phyloP scores from a whole-genome alignment of 257 asterid species.

The Solanum paucissectum region DNA sequence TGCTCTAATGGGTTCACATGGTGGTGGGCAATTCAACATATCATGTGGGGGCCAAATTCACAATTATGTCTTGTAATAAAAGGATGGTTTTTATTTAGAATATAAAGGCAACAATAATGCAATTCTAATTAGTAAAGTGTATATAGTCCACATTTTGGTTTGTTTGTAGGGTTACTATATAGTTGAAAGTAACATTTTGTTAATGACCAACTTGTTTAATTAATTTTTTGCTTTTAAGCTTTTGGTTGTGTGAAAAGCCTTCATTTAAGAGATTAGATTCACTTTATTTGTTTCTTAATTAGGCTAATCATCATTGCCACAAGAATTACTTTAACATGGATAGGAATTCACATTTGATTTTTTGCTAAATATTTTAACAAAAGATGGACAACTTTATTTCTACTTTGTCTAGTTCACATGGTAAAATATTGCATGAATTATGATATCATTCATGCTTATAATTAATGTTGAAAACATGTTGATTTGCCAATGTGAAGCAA shows the following conservation, averaged over 20 bases:
- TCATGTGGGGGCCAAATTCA: constrained; percentile 4
- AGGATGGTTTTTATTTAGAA: not conserved
- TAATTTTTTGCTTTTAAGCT: not conserved
- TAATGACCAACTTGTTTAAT: not conserved
- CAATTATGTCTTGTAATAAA: not conserved
- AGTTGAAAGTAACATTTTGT: not conserved
- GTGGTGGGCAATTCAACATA: not conserved
- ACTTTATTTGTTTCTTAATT: not conserved
- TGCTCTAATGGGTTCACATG: constrained; percentile 5
- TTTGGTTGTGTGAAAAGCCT: not conserved
- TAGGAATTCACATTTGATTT: not conserved
- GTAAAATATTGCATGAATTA: not conserved
- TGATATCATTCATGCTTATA: not conserved
- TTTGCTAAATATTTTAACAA: not conserved
- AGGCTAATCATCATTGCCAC: not conserved
- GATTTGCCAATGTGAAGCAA: not conserved
- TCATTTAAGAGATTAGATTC: not conserved
- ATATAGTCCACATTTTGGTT: not conserved
- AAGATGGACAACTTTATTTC: not conserved
- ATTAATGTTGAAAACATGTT: not conserved
- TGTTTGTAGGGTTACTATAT: not conserved
- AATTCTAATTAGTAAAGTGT: not conserved
- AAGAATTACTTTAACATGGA: not conserved
- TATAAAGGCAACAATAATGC: not conserved
- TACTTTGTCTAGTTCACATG: not conserved